Base-by-base conservation (phyloP, 768 basidiomycete species). In the Xerocomus brunneocitrinus region DNA sequence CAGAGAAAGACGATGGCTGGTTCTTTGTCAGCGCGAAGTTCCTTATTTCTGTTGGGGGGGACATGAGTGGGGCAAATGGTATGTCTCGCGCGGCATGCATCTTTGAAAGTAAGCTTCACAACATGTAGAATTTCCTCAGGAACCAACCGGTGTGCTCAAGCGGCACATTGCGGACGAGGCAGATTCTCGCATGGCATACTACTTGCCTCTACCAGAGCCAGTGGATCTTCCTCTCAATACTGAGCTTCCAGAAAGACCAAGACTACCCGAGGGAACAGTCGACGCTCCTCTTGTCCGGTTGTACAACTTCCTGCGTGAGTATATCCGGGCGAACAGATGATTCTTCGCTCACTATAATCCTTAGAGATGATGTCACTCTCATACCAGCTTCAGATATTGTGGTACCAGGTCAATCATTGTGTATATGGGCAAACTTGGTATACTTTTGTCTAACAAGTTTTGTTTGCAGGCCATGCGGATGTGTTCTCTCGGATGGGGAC, bases 341-440 rank as follows among this genome's bases (percentile, higher is more conserved):
- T 5, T 5, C 14, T 25, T 39, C 19, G 22, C 49, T 59, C 24
- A 60, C 9, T 16, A 9, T 47, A 42, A 8, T 45, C 8, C 3
- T 57, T 57, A 95, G 92, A 94, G 66, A 87, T 91, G 76, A 89
- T 94, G 82, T 90, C 91, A 1, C 70, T 97, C 54, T 87, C 90
- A 2, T 97, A 97, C 69, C 94, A 95, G 62, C 77, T 98, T 14
- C 95, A 94, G 69, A 88, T 93, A 57, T 69, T 98, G 45, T 85
- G 84, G 79, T 88, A 84, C 62, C 91, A 93, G 66, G 79, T 76
- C 49, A n/a, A 67, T 53, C 34, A 14, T 14, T 25, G 34, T 22
- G 7, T 52, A n/a, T 47, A 31, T 45, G 7, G 6, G 27, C 5
- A 19, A 35, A 38, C 6, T 38, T 12, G 13, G 22, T 31, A n/a